phyloP scores from a whole-genome alignment of 768 basidiomycete species.

The Suillus alpinus region DNA sequence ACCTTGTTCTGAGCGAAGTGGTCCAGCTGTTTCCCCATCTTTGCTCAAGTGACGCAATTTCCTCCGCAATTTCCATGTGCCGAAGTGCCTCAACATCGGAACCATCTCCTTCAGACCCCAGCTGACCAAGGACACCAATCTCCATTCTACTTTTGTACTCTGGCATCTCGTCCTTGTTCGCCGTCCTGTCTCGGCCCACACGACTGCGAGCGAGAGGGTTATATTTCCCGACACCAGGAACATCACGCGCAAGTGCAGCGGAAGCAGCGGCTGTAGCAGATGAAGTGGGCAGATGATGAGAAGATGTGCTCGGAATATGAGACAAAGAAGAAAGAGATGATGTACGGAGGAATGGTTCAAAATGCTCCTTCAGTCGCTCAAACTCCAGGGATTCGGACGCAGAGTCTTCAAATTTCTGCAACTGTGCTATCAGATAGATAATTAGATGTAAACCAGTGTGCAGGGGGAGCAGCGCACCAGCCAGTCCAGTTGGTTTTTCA shows the following conservation, averaged over 20 bases:
- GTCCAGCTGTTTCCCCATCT: constrained; percentile 83
- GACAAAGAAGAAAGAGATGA: constrained; percentile 71
- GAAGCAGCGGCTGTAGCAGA: constrained; percentile 89
- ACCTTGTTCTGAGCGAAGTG: constrained; percentile 63
- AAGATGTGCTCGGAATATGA: constrained; percentile 45
- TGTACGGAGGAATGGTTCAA: constrained; percentile 91
- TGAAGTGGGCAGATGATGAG: constrained; percentile 74
- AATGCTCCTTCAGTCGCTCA: constrained; percentile 93
- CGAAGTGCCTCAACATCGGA: constrained; percentile 70
- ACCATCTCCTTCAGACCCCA: constrained; percentile 61
- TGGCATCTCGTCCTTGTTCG: constrained; percentile 73
- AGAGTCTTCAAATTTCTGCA: constrained; percentile 87
- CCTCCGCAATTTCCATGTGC: constrained; percentile 55
- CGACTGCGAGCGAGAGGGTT: constrained; percentile 55
- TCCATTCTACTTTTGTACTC: constrained; percentile 76
- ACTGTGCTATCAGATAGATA: constrained; percentile 58
- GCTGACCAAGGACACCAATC: constrained; percentile 49
- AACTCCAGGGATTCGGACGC: constrained; percentile 85
- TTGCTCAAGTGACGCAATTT: constrained; percentile 72
- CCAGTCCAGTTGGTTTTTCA: constrained; percentile 94
- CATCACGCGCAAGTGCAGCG: constrained; percentile 84
- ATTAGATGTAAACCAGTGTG: constrained; percentile 1
- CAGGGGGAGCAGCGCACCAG: constrained; percentile 50
- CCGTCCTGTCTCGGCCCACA: constrained; percentile 55
- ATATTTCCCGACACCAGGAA: constrained; percentile 78